Percentiles rank a stretch among this genome's conserved stretches.
Evolutionary conservation across 257 asterid species (phyloP).

Genomic region (Pogostemon cablin): DNA sequence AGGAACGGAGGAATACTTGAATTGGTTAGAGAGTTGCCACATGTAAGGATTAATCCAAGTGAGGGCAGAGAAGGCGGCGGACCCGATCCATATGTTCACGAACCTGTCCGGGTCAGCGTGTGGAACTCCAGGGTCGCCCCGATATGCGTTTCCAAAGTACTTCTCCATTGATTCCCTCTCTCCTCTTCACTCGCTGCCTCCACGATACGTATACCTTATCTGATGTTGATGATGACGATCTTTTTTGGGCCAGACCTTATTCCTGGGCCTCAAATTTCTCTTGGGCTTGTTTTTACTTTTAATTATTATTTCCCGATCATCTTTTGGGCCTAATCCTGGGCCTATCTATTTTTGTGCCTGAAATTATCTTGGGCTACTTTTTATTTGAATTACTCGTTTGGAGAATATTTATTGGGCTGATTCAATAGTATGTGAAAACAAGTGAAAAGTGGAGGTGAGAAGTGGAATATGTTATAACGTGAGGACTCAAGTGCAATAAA

Average conservation of each 20-base stretch:
- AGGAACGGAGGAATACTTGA: conserved; percentile 53
- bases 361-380: too few species aligned
- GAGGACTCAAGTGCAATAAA: conserved; percentile 24
- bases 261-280: background rate
- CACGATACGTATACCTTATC: conserved; percentile 34
- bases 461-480: background rate
- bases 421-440: background rate
- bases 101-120: conserved; percentile 70
- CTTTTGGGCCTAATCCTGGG: too few species aligned
- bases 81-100: conserved; percentile 73
- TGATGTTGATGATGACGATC: background rate
- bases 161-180: conserved; percentile 62
- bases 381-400: too few species aligned
- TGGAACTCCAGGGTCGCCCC: conserved; percentile 97
- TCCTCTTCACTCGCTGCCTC: background rate
- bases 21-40: conserved; percentile 79
- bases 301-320: too few species aligned
- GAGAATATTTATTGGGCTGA: too few species aligned
- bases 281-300: background rate
- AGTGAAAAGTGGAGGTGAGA: conserved; percentile 19
- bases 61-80: conserved; percentile 72
- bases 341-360: too few species aligned
- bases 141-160: conserved; percentile 86
- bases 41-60: conserved; percentile 77
- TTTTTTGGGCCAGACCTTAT: background rate